Conservation (phyloP, 495 filamentous ascomycete genomes). For the Lophiostoma macrostomum region DNA sequence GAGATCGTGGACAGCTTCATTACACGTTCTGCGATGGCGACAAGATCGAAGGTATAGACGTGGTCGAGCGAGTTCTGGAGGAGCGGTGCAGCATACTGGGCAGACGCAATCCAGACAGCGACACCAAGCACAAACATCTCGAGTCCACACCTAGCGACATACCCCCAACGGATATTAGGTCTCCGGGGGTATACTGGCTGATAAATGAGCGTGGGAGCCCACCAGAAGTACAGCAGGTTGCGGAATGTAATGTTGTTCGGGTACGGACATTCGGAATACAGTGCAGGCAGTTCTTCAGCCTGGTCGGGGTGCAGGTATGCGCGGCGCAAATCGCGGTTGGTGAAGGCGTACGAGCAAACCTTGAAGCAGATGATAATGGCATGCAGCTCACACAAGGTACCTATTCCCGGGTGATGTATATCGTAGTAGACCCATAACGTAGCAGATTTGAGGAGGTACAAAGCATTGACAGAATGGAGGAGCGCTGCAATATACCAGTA, state of each 20-base stretch:
- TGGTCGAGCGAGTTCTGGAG: slow-evolving; percentile 84
- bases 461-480: slow-evolving; percentile 77
- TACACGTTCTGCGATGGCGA: slow-evolving; percentile 78
- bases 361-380: slow-evolving; percentile 96
- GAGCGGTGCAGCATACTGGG: slow-evolving; percentile 89
- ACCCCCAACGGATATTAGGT: slow-evolving; percentile 72
- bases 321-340: slow-evolving; percentile 90
- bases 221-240: slow-evolving; percentile 94
- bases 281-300: slow-evolving; percentile 62
- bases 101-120: slow-evolving; percentile 88
- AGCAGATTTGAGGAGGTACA: slow-evolving; percentile 74
- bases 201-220: slow-evolving; percentile 93
- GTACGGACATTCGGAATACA: slow-evolving; percentile 84
- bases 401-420: slow-evolving; percentile 90
- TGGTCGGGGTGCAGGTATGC: slow-evolving; percentile 68
- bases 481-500: slow-evolving; percentile 77
- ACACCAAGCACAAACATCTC: slow-evolving; percentile 73
- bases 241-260: slow-evolving; percentile 81
- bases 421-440: slow-evolving; percentile 81
- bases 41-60: slow-evolving; percentile 74
- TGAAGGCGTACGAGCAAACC: slow-evolving; percentile 91
- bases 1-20: slow-evolving; percentile 94
- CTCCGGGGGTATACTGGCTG: slow-evolving; percentile 93
- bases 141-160: slow-evolving; percentile 74
- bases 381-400: slow-evolving; percentile 84